These are phyloP conservation scores for Termitomyces sp. DNA, from an alignment of 768 basidiomycete species.

Conservation along the genomic window DNA sequence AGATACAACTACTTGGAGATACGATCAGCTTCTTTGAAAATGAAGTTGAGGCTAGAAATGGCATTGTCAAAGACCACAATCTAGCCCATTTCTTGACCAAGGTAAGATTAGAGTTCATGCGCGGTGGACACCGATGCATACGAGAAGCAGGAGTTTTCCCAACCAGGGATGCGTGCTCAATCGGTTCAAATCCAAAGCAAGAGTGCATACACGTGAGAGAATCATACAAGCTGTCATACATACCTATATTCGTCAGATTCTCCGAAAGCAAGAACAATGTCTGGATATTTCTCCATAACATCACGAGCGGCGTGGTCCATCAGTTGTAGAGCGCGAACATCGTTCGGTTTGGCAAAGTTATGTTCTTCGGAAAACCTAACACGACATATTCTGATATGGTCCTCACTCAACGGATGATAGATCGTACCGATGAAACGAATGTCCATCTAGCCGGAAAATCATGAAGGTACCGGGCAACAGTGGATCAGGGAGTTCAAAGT, in stretches of 20 bases:
- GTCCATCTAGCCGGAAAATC: slow-evolving; percentile 86
- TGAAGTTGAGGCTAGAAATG: too few relatives aligned
- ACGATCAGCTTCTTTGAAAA: background rate
- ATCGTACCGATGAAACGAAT: slow-evolving; percentile 82
- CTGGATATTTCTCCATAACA: slow-evolving; percentile 78
- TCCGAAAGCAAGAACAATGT: slow-evolving; percentile 85
- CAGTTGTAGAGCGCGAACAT: slow-evolving; percentile 74
- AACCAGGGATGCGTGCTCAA: background rate
- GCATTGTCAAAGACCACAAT: background rate
- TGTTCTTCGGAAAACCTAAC: slow-evolving; percentile 82
- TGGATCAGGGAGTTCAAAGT: slow-evolving; percentile 84
- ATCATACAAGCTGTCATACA: slow-evolving; percentile 6
- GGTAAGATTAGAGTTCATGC: background rate
- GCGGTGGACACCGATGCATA: background rate
- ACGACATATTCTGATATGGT: background rate
- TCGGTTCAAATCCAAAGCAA: background rate
- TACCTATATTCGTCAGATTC: slow-evolving; percentile 98
- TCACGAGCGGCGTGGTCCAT: slow-evolving; percentile 88
- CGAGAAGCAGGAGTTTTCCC: background rate
- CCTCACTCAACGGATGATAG: background rate
- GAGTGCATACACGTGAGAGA: background rate
- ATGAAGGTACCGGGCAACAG: slow-evolving; percentile 82
- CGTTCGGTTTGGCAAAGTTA: slow-evolving; percentile 86
- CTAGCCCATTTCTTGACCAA: background rate
- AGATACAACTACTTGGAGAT: background rate